phyloP scores from a whole-genome alignment of 2,329 filamentous ascomycete species.

The Pseudonectria buxi region DNA sequence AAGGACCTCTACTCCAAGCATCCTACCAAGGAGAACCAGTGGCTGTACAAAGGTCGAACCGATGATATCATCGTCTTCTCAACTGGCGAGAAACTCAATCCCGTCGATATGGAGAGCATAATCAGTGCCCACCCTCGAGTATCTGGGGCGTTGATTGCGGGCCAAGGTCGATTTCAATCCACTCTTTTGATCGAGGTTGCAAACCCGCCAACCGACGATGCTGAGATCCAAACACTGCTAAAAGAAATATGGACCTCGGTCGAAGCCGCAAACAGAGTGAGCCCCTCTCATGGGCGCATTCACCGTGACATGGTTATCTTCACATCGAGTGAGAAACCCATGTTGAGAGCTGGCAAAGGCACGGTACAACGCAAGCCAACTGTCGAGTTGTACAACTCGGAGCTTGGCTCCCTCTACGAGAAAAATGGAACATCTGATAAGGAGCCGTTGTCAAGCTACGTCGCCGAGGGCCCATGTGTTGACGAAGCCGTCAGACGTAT shows the following conservation, averaged over 20 bases:
- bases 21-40: slow-evolving; percentile 25
- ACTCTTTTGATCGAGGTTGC: slow-evolving; percentile 19
- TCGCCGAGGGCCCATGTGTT: too few relatives aligned
- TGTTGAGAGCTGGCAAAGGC: slow-evolving; percentile 38
- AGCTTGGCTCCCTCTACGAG: slow-evolving; percentile 7
- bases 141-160: slow-evolving; percentile 27
- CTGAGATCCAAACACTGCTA: slow-evolving; percentile 23
- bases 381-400: slow-evolving; percentile 3
- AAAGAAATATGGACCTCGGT: slow-evolving; percentile 37
- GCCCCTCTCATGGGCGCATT: slow-evolving; percentile 37
- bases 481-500: too few relatives aligned
- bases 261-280: slow-evolving; percentile 34
- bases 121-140: slow-evolving; percentile 24
- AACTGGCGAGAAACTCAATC: slow-evolving; percentile 37
- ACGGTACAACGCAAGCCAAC: slow-evolving; percentile 29
- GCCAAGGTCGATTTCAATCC: slow-evolving; percentile 21
- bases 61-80: slow-evolving; percentile 37
- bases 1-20: slow-evolving; percentile 37
- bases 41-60: slow-evolving; percentile 30
- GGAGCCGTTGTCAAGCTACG: not conserved
- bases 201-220: not conserved
- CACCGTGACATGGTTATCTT: slow-evolving; percentile 32
- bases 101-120: slow-evolving; percentile 28
- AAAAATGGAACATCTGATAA: slow-evolving; percentile 23
- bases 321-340: slow-evolving; percentile 33